A percentile compares a stretch with the other conserved stretches of the same genome.
These are phyloP conservation scores for Emericellopsis cladophorae DNA, from an alignment of 2,329 filamentous ascomycete species.

Conservation along the genomic window DNA sequence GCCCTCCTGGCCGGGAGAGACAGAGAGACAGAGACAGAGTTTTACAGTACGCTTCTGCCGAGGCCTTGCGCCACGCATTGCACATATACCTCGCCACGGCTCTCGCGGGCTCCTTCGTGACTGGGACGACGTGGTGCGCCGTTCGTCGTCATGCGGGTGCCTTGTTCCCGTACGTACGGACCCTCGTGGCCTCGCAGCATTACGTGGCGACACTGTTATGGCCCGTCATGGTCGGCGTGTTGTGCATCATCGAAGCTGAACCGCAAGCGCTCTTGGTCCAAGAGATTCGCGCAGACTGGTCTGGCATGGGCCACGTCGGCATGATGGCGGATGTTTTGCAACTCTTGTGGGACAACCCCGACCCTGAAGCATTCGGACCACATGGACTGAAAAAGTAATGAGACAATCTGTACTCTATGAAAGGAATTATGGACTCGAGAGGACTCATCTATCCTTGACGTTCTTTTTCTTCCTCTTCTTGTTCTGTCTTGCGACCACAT, in stretches of 20 bases:
- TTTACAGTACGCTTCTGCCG: background rate
- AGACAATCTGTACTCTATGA: no score
- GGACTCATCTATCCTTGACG: no score
- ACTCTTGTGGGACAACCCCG: conserved; percentile 3
- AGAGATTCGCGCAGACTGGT: background rate
- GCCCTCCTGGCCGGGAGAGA: background rate
- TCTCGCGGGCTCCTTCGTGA: conserved; percentile 1
- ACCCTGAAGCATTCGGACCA: conserved; percentile 3
- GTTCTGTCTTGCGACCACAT: no score
- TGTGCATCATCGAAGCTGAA: background rate
- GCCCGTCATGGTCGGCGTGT: conserved; percentile 1
- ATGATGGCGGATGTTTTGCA: conserved; percentile 1
- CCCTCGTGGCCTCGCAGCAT: background rate
- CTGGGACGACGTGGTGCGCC: background rate
- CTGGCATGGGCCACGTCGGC: conserved; percentile 1
- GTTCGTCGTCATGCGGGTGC: background rate
- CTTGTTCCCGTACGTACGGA: background rate
- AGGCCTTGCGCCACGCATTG: conserved; percentile 1
- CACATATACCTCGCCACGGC: conserved; percentile 3
- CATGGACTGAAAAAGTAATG: background rate
- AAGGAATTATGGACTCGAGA: no score
- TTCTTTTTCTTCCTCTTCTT: no score
- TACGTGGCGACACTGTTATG: conserved; percentile 2
- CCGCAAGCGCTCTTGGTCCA: background rate
- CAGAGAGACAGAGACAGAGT: background rate